Percentiles rank a stretch among this genome's conserved stretches.
Conservation (phyloP, 106 monocot genomes). For the Dendrobium catenatum region DNA sequence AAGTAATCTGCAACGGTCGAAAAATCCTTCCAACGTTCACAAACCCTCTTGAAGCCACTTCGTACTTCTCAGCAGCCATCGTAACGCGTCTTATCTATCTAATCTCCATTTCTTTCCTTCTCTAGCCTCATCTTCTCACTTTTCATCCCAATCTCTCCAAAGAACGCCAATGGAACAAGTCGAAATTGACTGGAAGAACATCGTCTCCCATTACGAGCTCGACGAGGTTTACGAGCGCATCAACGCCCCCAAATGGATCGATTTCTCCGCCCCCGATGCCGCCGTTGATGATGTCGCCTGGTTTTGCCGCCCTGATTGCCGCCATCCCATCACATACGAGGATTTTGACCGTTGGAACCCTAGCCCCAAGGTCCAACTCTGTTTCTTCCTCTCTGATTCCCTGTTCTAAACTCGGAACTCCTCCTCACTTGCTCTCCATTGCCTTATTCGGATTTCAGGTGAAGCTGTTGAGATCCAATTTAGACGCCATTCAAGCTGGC, state of each 20-base stretch:
- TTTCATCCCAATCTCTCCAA: background rate
- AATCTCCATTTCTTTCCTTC: constrained; percentile 12
- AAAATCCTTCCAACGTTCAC: constrained; percentile 11
- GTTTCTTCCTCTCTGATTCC: background rate
- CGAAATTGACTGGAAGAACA: constrained; percentile 71
- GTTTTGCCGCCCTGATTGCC: constrained; percentile 97
- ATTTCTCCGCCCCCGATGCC: constrained; percentile 40
- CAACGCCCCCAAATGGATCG: constrained; percentile 84
- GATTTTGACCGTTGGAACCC: constrained; percentile 44
- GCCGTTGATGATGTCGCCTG: constrained; percentile 57
- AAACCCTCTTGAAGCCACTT: background rate
- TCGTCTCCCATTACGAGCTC: constrained; percentile 48
- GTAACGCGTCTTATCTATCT: background rate
- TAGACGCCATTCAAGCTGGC: background rate
- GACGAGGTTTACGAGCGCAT: constrained; percentile 87
- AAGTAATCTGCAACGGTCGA: constrained; percentile 40
- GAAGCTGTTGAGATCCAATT: constrained; percentile 4
- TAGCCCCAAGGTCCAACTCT: constrained; percentile 34
- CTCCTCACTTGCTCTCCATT: background rate
- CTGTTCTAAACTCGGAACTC: background rate
- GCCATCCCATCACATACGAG: constrained; percentile 62
- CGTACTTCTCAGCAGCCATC: background rate
- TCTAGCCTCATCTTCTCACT: background rate
- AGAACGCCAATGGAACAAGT: constrained; percentile 58
- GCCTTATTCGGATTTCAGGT: background rate